Conservation (phyloP, 1,139 yeast genomes). For the Protomyces inouyei region DNA sequence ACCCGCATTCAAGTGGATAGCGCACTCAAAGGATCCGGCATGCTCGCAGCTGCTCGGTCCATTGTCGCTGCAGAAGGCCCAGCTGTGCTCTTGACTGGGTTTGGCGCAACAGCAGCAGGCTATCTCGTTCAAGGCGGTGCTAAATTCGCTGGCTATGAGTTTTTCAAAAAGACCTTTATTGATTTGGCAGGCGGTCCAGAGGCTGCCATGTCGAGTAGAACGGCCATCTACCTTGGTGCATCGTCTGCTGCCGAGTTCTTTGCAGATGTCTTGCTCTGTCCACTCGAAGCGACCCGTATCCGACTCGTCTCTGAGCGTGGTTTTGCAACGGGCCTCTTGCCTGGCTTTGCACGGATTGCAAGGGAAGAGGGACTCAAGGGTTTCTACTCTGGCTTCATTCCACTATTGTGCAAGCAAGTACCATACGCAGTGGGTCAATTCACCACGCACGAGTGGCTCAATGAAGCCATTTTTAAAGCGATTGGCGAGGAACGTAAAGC, state of each 20-base stretch:
- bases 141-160: constrained; percentile 78
- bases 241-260: constrained; percentile 78
- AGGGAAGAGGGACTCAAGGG: constrained; percentile 79
- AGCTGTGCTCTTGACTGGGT: constrained; percentile 63
- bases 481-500: constrained; percentile 61
- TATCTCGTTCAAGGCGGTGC: constrained; percentile 84
- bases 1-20: constrained; percentile 29
- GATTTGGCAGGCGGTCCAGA: constrained; percentile 54
- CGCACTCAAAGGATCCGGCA: constrained; percentile 10
- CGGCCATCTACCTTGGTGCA: constrained; percentile 63
- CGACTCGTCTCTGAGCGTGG: constrained; percentile 86
- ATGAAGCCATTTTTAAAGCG: constrained; percentile 60
- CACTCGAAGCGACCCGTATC: constrained; percentile 66
- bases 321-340: constrained; percentile 77
- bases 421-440: constrained; percentile 88
- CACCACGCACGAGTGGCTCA: constrained; percentile 83
- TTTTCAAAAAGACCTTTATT: constrained; percentile 61
- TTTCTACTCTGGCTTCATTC: constrained; percentile 87
- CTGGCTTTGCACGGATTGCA: constrained; percentile 77
- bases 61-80: constrained; percentile 46
- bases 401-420: constrained; percentile 83
- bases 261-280: constrained; percentile 75
- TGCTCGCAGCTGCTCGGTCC: constrained; percentile 15
- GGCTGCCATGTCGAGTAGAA: constrained; percentile 52
- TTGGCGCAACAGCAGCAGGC: constrained; percentile 83